Evolutionary conservation across 768 basidiomycete species (phyloP).

Genomic region (Leccinum disarticulatum): DNA sequence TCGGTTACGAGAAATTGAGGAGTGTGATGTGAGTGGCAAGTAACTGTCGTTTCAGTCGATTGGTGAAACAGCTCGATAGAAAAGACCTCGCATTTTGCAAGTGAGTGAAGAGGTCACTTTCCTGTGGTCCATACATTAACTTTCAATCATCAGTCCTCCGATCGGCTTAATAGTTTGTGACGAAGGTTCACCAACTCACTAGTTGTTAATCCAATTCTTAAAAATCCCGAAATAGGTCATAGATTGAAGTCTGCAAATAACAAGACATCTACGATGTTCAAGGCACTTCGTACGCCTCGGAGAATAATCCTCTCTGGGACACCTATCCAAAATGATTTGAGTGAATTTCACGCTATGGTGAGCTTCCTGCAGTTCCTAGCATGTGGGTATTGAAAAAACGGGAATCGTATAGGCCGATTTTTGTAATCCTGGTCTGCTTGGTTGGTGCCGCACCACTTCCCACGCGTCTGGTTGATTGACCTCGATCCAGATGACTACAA

Average conservation of each 20-base stretch:
- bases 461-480: conserved; percentile 1
- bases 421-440: conserved; percentile 89
- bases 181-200: conserved; percentile 57
- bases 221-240: conserved; percentile 57
- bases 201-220: background rate
- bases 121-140: background rate
- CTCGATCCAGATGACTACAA: conserved; percentile 61
- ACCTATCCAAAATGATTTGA: conserved; percentile 94
- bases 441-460: conserved; percentile 35
- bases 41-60: background rate
- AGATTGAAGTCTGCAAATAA: conserved; percentile 88
- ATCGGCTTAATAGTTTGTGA: conserved; percentile 95
- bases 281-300: conserved; percentile 67
- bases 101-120: conserved; percentile 38
- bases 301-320: conserved; percentile 93
- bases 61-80: conserved; percentile 32
- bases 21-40: conserved; percentile 66
- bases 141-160: conserved; percentile 57
- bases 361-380: conserved; percentile 16
- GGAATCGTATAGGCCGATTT: conserved; percentile 68
- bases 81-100: conserved; percentile 61
- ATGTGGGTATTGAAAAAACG: background rate
- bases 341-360: conserved; percentile 97
- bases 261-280: conserved; percentile 88
- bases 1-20: conserved; percentile 90